Conservation (phyloP, 192 early-diverging fungal genomes). For the Umbelopsis sp. region DNA sequence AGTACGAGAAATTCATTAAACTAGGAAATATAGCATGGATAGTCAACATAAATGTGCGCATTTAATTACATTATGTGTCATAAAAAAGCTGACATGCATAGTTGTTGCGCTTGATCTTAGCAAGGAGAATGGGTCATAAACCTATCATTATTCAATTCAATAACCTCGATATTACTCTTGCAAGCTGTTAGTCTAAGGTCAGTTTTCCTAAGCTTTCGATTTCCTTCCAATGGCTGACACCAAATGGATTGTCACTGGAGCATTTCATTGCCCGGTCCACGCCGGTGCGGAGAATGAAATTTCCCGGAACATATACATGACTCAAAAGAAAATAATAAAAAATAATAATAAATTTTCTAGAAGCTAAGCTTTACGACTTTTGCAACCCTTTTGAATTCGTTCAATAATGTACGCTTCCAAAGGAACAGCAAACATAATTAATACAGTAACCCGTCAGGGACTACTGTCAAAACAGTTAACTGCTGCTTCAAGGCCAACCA, state of each 20-base stretch:
- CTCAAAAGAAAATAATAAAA: background rate
- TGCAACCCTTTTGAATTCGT: background rate
- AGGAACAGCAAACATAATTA: conserved; percentile 32
- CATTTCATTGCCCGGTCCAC: background rate
- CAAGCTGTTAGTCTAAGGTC: too few relatives aligned
- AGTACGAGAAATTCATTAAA: too few relatives aligned
- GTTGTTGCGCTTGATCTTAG: too few relatives aligned
- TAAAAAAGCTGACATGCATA: too few relatives aligned
- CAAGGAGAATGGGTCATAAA: too few relatives aligned
- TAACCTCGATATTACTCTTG: too few relatives aligned
- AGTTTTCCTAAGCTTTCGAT: too few relatives aligned
- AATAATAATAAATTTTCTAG: conserved; percentile 1
- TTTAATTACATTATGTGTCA: too few relatives aligned
- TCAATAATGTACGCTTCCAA: conserved; percentile 34
- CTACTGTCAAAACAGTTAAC: conserved; percentile 36
- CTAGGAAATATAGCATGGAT: too few relatives aligned
- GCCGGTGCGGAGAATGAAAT: background rate
- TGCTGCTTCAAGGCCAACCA: conserved; percentile 9
- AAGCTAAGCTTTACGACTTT: background rate
- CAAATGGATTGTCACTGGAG: background rate
- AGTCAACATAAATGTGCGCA: too few relatives aligned
- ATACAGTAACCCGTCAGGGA: conserved; percentile 37
- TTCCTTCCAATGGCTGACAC: background rate
- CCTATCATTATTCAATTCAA: too few relatives aligned
- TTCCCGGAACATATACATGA: background rate